Evolutionary conservation across 345 rosid species (phyloP), one percentile per base, ranked within the genome.

Genomic region (Conringia planisiliqua): DNA sequence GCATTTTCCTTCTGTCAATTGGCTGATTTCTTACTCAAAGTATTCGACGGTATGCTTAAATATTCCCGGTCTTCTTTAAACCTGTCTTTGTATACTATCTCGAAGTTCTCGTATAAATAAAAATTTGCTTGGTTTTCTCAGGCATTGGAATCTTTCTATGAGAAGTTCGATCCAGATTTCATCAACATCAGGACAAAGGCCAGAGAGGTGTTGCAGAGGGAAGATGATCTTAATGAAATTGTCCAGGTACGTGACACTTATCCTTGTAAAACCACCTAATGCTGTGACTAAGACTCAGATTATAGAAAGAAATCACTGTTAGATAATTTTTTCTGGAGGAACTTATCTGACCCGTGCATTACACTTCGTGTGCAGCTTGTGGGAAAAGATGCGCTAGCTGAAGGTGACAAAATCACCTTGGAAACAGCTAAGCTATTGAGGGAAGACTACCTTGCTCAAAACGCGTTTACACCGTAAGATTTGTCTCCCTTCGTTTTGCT

Each of bases 391-490:
- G 99, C 99, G 60, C 79, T 96, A 43, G 99, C 99, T 27, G 99
- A 96, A 84, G 84, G 72, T 58, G 99, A 96, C 75, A 96, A 96
- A 85, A 96, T 96, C 77, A 96, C 92, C 1, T 80, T 96, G 66
- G 99, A 96, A 85, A 90, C 96, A 69, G 99, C 99, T 50, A 96
- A 96, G 84, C 93, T 96, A 79, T 83, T 96, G 82, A 92, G 99
- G 81, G 99, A 96, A 83, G 99, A 96, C 73, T 96, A 88, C 85
- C 97, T 96, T 78, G 99, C 99, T 78, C 98, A 92, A 83, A 96
- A 96, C 80, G 99, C 99, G 13, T 96, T 90, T 75, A 96, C 99
- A 70, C 88, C 97, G 99, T 96, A 88, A 82, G 92, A 71, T 62
- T 48, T 60, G 39, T 26, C 69, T 68, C 35, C 52, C 20, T 30